phyloP scores from a whole-genome alignment of 768 basidiomycete species.

The Pleurotus tuber-regium region DNA sequence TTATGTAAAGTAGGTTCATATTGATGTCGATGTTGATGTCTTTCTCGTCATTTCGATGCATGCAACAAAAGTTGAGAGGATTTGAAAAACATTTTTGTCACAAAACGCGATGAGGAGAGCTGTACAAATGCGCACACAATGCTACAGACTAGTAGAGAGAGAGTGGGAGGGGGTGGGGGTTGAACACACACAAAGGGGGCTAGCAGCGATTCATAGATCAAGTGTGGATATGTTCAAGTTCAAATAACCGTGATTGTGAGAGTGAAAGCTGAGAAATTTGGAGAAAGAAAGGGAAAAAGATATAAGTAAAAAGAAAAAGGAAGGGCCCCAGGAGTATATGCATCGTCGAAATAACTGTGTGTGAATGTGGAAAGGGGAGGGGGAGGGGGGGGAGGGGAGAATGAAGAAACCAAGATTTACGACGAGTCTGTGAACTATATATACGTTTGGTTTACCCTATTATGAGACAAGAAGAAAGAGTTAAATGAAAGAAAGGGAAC shows the following conservation, averaged over 20 bases:
- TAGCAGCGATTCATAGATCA: conserved; percentile 14
- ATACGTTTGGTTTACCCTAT: not conserved
- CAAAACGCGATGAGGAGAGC: conserved; percentile 13
- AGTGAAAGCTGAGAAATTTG: too few relatives aligned
- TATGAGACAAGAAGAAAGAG: not conserved
- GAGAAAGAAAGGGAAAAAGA: conserved; percentile 12
- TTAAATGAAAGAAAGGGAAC: conserved; percentile 6
- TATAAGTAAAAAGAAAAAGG: conserved; percentile 14
- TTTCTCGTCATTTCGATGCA: not conserved
- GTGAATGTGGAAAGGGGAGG: too few relatives aligned
- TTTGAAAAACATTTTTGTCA: not conserved
- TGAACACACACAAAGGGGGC: conserved; percentile 18
- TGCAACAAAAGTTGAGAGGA: not conserved
- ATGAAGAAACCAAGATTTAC: conserved; percentile 4
- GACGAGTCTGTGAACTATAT: conserved; percentile 4
- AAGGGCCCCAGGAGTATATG: not conserved
- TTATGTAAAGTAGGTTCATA: not conserved
- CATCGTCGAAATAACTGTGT: not conserved
- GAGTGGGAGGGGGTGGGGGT: conserved; percentile 13
- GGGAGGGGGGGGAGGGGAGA: not conserved
- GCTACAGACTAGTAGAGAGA: conserved; percentile 24
- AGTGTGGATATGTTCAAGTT: not conserved
- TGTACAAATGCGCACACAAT: conserved; percentile 28
- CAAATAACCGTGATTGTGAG: conserved; percentile 3
- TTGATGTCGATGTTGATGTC: not conserved